Conservation (phyloP, 2,329 filamentous ascomycete species). For the Daldinia eschscholtzii region DNA sequence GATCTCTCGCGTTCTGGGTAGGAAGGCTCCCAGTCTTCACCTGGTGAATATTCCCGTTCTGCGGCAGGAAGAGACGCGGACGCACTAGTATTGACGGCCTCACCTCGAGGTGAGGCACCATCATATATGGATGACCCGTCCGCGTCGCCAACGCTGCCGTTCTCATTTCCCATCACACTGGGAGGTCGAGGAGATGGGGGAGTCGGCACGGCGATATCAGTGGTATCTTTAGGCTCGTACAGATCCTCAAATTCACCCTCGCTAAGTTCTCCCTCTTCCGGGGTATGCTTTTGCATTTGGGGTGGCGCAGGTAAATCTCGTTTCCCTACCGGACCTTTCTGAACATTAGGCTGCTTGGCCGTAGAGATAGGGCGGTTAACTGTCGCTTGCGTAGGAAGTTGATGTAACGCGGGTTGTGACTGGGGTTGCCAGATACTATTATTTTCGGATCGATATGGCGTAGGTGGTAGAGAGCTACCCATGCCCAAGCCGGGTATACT, state of each 20-base stretch:
- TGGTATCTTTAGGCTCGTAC: slow-evolving; percentile 60
- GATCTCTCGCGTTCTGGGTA: slow-evolving; percentile 59
- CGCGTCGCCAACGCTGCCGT: slow-evolving; percentile 48
- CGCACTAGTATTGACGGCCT: slow-evolving; percentile 43
- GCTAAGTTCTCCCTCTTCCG: slow-evolving; percentile 82
- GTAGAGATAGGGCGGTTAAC: neutral
- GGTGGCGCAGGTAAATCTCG: neutral
- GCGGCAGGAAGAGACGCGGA: slow-evolving; percentile 41
- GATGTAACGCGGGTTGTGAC: slow-evolving; percentile 17
- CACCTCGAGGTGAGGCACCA: slow-evolving; percentile 45
- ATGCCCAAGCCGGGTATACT: slow-evolving; percentile 58
- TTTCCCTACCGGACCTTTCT: neutral
- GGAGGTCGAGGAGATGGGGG: slow-evolving; percentile 27
- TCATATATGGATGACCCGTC: slow-evolving; percentile 54
- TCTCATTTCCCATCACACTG: slow-evolving; percentile 39
- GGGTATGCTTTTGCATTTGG: slow-evolving; percentile 21
- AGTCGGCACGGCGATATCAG: slow-evolving; percentile 10
- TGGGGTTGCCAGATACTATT: slow-evolving; percentile 36
- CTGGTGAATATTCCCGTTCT: slow-evolving; percentile 47
- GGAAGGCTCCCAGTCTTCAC: slow-evolving; percentile 48
- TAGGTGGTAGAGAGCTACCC: slow-evolving; percentile 40
- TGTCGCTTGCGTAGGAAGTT: slow-evolving; percentile 9
- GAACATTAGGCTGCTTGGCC: slow-evolving; percentile 9
- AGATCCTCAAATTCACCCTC: slow-evolving; percentile 74
- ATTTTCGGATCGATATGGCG: slow-evolving; percentile 31